Conservation (phyloP, 2,329 filamentous ascomycete species). For the Paracorniculantispora psalliotae region DNA sequence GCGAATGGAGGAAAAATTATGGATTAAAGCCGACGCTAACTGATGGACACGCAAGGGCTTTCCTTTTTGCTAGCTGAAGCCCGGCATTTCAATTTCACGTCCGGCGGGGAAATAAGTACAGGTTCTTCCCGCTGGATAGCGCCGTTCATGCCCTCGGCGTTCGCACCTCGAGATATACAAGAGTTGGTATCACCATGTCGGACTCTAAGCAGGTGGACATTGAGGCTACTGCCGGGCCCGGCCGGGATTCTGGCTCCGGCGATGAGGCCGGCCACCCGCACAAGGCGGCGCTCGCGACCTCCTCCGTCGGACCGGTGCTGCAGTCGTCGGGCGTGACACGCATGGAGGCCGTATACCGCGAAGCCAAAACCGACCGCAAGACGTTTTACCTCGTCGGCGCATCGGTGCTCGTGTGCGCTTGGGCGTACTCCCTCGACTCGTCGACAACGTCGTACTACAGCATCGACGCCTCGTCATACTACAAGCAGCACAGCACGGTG, state of each 20-base stretch:
- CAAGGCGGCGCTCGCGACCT: slow-evolving; percentile 16
- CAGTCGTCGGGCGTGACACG: slow-evolving; percentile 25
- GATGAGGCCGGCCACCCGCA: slow-evolving; percentile 1
- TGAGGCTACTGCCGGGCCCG: background rate
- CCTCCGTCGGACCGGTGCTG: slow-evolving; percentile 18
- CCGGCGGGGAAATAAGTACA: background rate
- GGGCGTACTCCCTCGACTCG: slow-evolving; percentile 27
- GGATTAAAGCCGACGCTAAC: background rate
- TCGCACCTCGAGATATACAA: background rate
- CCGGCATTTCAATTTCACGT: background rate
- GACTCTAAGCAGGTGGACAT: background rate
- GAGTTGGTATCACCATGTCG: background rate
- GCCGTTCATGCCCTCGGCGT: too few species aligned
- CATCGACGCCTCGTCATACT: slow-evolving; percentile 25
- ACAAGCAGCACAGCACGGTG: slow-evolving; percentile 24
- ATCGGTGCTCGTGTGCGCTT: slow-evolving; percentile 28
- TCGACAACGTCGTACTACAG: slow-evolving; percentile 27
- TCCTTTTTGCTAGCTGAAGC: background rate
- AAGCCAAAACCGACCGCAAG: slow-evolving; percentile 21
- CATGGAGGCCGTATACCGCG: slow-evolving; percentile 27
- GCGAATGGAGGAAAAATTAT: background rate
- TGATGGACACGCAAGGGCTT: background rate
- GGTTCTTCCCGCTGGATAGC: background rate
- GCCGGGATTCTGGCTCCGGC: background rate
- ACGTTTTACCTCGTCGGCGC: slow-evolving; percentile 23